Conservation (phyloP, 768 basidiomycete genomes). For the Sutorius australiensis region DNA sequence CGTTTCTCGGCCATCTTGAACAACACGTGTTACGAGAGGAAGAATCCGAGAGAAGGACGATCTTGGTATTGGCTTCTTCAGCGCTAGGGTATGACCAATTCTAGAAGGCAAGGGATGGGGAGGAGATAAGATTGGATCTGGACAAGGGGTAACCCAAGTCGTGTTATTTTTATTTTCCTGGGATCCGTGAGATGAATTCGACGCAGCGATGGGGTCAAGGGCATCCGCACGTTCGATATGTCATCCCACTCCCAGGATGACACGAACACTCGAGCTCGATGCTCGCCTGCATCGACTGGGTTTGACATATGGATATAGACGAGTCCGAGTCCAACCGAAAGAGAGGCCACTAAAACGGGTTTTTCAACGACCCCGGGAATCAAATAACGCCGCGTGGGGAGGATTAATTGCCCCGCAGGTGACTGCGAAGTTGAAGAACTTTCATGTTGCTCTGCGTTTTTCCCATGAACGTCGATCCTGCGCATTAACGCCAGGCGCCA, state of each 20-base stretch:
- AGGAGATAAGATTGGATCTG: constrained; percentile 27
- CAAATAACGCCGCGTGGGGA: constrained; percentile 15
- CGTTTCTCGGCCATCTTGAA: constrained; percentile 11
- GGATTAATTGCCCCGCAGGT: constrained; percentile 7
- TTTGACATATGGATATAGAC: neutral
- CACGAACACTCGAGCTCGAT: neutral
- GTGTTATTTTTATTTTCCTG: constrained; percentile 3
- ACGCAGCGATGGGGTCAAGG: constrained; percentile 17
- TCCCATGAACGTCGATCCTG: constrained; percentile 13
- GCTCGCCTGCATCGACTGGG: neutral
- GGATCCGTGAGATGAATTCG: neutral
- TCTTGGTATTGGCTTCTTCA: constrained; percentile 6
- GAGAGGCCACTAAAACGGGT: neutral
- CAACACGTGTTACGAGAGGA: constrained; percentile 21
- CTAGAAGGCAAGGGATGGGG: constrained; percentile 6
- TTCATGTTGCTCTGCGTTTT: constrained; percentile 1
- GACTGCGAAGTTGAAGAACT: constrained; percentile 9
- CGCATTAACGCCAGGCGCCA: neutral
- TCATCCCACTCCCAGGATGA: neutral
- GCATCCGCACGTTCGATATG: constrained; percentile 3
- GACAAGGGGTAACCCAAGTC: neutral
- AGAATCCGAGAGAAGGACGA: constrained; percentile 12
- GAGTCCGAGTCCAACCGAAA: neutral
- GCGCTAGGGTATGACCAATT: constrained; percentile 17
- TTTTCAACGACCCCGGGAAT: constrained; percentile 10